Base-by-base conservation (phyloP, 257 asterid genomes). In the Gardenia jasminoides region DNA sequence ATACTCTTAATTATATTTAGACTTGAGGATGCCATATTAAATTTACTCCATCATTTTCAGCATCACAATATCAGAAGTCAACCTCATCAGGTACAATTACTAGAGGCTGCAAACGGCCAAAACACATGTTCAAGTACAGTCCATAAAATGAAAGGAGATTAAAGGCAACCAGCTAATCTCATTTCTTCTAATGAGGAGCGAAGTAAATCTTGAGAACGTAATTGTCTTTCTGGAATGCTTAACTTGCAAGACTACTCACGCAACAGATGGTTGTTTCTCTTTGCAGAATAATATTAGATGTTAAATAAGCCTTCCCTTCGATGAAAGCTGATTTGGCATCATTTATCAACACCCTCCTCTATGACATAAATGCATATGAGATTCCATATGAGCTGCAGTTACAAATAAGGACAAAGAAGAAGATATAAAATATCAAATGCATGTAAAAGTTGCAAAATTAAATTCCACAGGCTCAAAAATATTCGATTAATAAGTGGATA, bases 311-410 rank as follows among this genome's bases (percentile, higher is more conserved):
- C 76, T 88, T 73, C 89, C 88, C 86, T 91, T 94, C 85, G 92
- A 86, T 82, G 48, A 90, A 92, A 82, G 64, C 80, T 78, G 78
- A 68, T 87, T 87, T 91, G 22, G 96, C 98, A 66, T 89, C 92
- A 76, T 91, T 80, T 75, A 92, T 83, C 86, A 94, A 82, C 72
- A 79, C 78, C 85, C 80, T 83, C 94, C 98, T 94, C 92, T 84
- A 59, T 65, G 39, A 80, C 72, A 61, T 82, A 39, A 73, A 36
- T 46, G 54, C 48, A 41, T 28, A 44, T 33, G 26, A 62, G n/a
- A 58, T 68, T 10, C 50, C 17, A 83, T 43, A 20, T 59, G 68
- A 54, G 77, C 50, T 48, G 24, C 31, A 30, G 72, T 13, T 6
- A 43, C 70, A 80, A 24, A 48, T 74, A 20, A 73, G 6, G 7